Base-by-base conservation (phyloP, 805 yeast genomes). In the Lipomyces chichibuensis region DNA sequence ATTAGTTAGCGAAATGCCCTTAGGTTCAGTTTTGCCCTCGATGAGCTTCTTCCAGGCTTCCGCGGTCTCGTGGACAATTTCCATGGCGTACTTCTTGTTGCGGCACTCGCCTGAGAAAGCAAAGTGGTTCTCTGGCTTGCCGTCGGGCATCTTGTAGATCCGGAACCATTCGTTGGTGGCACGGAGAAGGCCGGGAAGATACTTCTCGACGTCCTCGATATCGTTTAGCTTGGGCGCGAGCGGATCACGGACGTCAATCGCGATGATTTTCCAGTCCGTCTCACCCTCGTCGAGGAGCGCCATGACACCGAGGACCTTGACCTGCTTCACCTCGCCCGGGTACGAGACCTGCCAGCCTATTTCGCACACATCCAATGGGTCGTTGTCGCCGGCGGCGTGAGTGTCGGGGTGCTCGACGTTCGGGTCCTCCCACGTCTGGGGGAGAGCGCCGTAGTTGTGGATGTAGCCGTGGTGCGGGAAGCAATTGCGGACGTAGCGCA, bases 391-490 rank as follows among this genome's bases (percentile, higher is more conserved):
- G 68, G 79, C 79, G 46, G 83, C 84, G 75, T 80, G 83, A 66
- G 85, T 80, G 67, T 71, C 83, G 37, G 79, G 76, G 73, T 79
- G 82, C 64, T 71, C 74, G 62, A 80, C 81, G 66, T 88, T 85
- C n/a, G 96, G 96, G 76, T 95, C 96, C 79, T 94, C 99, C 98
- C 98, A 94, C 2, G 98, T 94, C 81, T 94, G 98, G 73, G 98
- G 98, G 86, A 94, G 90, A 60, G 98, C 98, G 80, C 72, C 99
- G 80, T 94, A 94, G 84, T 95, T 95, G 84, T 92, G 97, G 74
- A 94, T 94, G 84, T 95, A 94, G 75, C 99, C 99, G 80, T 95
- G 96, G 84, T 91, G 97, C 63, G 99, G 99, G 91, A 94, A 94
- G 80, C 96, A 88, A 87, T 95, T 95, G 84, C 97, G 89, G 68